Evolutionary conservation across 2,329 filamentous ascomycete species (phyloP), one percentile per base, ranked within the genome.

Genomic region (Ciborinia camelliae): DNA sequence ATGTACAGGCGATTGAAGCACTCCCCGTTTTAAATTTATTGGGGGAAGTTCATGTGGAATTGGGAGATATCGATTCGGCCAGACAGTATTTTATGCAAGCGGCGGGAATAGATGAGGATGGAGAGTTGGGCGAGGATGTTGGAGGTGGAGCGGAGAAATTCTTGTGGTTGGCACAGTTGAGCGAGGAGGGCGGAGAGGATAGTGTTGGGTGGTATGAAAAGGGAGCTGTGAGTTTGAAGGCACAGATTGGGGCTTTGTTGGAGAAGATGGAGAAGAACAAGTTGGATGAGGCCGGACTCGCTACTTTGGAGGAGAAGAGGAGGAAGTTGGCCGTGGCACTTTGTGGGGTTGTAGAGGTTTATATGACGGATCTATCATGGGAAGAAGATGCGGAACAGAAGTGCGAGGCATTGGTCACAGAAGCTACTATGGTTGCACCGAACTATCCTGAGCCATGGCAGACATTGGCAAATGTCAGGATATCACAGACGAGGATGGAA

Each of bases 301-400:
- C 75, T 30, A 67, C 79, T 30, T 72, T 87, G 48, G 84, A 88
- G 35, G 90, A 92, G 77, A 91, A 91, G 81, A 89, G 89, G 76
- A 82, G 83, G 69, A 95, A 95, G 77, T 82, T 98, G 43, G 91
- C 92, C 2, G 92, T 92, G 71, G 91, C 93, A n/a, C 83, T 99
- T 43, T 99, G 96, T 77, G 92, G 91, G 35, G 91, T 98, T 67
- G 88, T 91, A 8, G 95, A 99, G 79, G 92, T 99, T 58, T 99
- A 97, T 81, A 99, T 99, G 95, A 99, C 95, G 14, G 95, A 99
- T 79, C 80, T 98, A 72, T 95, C 90, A 73, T 95, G 85, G 91
- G 93, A 97, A 78, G 86, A 88, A 61, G 92, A 97, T 74, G 95
- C 94, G 6, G 95, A 99, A 79, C 81, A 85, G 70, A 86, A 89